Evolutionary conservation across 495 filamentous ascomycete species (phyloP).

Genomic region (Tuber magnatum): DNA sequence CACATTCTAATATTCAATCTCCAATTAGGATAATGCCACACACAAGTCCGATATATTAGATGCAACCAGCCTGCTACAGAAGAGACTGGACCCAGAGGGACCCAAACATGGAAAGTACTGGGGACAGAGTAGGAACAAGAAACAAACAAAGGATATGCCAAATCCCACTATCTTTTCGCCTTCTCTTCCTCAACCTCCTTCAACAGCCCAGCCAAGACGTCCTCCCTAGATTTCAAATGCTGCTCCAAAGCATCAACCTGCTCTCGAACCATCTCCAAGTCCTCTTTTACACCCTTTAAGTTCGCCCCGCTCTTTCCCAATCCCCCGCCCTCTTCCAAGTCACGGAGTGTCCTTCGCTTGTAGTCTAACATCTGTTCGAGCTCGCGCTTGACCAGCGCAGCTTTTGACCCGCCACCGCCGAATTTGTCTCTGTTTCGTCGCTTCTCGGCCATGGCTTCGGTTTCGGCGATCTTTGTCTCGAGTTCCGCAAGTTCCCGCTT

Average conservation of each 20-base stretch:
- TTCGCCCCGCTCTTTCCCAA: slow-evolving; percentile 56
- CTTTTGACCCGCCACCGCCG: slow-evolving; percentile 48
- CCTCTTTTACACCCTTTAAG: slow-evolving; percentile 56
- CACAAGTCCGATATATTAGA: background rate
- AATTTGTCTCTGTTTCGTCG: slow-evolving; percentile 51
- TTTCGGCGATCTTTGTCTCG: slow-evolving; percentile 70
- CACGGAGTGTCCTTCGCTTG: slow-evolving; percentile 58
- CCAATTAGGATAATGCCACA: background rate
- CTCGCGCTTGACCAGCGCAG: slow-evolving; percentile 86
- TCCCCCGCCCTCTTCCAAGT: slow-evolving; percentile 71
- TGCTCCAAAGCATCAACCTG: slow-evolving; percentile 66
- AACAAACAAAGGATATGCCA: slow-evolving; percentile 1
- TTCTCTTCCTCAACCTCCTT: slow-evolving; percentile 62
- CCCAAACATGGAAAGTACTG: background rate
- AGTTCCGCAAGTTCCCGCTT: slow-evolving; percentile 85
- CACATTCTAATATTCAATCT: background rate
- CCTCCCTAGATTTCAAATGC: slow-evolving; percentile 54
- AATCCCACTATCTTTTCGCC: slow-evolving; percentile 29
- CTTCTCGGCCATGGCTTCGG: slow-evolving; percentile 59
- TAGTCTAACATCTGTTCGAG: slow-evolving; percentile 81
- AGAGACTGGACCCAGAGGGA: background rate
- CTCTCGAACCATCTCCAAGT: slow-evolving; percentile 66
- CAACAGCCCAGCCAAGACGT: slow-evolving; percentile 54
- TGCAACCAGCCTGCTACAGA: background rate
- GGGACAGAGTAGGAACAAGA: background rate